phyloP scores from a whole-genome alignment of 352 stramenopile genomes.

The Globisporangium solare region DNA sequence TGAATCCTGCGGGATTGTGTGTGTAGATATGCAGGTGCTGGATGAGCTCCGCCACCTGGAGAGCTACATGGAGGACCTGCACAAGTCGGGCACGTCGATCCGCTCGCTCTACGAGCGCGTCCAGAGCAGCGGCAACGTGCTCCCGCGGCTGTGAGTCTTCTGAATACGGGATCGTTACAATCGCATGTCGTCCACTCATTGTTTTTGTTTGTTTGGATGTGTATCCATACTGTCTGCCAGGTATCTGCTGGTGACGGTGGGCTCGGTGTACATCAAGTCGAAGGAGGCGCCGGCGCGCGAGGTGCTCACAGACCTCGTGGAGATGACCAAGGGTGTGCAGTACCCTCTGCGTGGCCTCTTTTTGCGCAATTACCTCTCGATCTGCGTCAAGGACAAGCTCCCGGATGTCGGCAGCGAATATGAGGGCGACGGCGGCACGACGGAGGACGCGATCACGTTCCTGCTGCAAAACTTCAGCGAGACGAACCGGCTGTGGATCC shows the following conservation, averaged over 20 bases:
- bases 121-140: conserved; percentile 94
- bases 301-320: conserved; percentile 97
- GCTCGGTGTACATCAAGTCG: conserved; percentile 92
- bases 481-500: conserved; percentile 99
- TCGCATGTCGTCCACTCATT: background rate
- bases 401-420: conserved; percentile 76
- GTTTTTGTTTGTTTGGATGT: too few species aligned
- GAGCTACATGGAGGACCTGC: conserved; percentile 89
- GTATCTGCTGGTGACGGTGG: conserved; percentile 97
- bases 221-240: conserved; percentile 12
- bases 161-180: background rate
- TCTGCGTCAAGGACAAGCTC: conserved; percentile 93
- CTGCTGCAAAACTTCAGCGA: conserved; percentile 97
- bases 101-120: conserved; percentile 93
- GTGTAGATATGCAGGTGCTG: conserved; percentile 76
- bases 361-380: conserved; percentile 95
- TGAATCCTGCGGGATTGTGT: background rate
- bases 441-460: conserved; percentile 93
- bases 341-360: conserved; percentile 98
- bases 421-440: conserved; percentile 61
- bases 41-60: conserved; percentile 95
- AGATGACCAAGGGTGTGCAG: conserved; percentile 99
- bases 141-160: conserved; percentile 85
- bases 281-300: conserved; percentile 72
- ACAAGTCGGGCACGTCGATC: conserved; percentile 77